Evolutionary conservation across 805 yeast species (phyloP).

Genomic region (Kodamaea sagamina): DNA sequence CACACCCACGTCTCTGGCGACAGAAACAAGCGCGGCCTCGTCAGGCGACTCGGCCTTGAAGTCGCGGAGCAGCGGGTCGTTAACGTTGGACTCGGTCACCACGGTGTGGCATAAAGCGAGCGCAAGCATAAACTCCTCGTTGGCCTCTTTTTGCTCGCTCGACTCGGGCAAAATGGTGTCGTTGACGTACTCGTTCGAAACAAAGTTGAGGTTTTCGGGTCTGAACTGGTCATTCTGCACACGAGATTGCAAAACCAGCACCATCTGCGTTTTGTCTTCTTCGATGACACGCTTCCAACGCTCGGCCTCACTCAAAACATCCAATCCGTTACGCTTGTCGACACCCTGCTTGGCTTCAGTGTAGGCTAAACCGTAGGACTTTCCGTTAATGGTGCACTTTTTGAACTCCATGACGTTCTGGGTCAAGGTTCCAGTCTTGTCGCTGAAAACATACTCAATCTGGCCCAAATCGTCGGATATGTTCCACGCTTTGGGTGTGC

Average conservation of each 20-base stretch:
- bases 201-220: constrained; percentile 57
- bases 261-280: constrained; percentile 62
- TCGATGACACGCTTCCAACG: constrained; percentile 55
- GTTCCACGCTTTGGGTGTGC: constrained; percentile 83
- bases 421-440: constrained; percentile 82
- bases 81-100: constrained; percentile 53
- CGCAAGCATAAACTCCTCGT: constrained; percentile 61
- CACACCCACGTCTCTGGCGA: constrained; percentile 72
- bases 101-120: constrained; percentile 77
- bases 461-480: constrained; percentile 86
- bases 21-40: constrained; percentile 77
- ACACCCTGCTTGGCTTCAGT: constrained; percentile 83
- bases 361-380: constrained; percentile 74
- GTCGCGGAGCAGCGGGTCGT: constrained; percentile 43
- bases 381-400: constrained; percentile 74
- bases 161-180: constrained; percentile 47
- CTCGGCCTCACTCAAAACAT: constrained; percentile 62
- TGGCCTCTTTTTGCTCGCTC: constrained; percentile 44
- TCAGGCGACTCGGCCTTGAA: constrained; percentile 84
- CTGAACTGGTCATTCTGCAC: constrained; percentile 38
- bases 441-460: constrained; percentile 81
- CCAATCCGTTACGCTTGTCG: constrained; percentile 74
- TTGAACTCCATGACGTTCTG: constrained; percentile 86
- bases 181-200: constrained; percentile 58
- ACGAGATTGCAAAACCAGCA: constrained; percentile 29